phyloP scores from a whole-genome alignment of 257 asterid genomes.

The Lycium barbarum region DNA sequence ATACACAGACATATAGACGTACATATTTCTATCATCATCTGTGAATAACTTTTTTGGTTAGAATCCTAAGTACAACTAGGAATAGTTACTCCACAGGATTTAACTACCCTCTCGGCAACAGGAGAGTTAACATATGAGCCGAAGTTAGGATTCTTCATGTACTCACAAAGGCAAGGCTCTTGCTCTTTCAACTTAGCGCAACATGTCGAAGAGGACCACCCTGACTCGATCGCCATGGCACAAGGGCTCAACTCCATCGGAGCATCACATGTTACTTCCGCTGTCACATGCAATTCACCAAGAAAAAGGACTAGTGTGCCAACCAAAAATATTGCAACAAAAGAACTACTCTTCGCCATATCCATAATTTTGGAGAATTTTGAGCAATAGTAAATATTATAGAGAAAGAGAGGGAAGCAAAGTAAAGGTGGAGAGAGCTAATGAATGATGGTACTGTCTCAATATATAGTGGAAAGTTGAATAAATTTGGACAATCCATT shows the following conservation, averaged over 20 bases:
- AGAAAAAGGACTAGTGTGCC: background rate
- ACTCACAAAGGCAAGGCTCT: conserved; percentile 34
- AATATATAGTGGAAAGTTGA: too few relatives aligned
- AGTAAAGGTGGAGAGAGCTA: too few relatives aligned
- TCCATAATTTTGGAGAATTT: too few relatives aligned
- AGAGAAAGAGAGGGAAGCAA: too few relatives aligned
- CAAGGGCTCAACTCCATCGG: conserved; percentile 29
- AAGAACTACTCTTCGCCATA: conserved; percentile 6
- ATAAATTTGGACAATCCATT: too few relatives aligned
- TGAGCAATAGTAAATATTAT: too few relatives aligned
- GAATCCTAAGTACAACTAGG: conserved; percentile 26
- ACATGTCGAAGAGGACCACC: conserved; percentile 23
- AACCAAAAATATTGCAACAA: background rate
- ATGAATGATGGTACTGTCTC: too few relatives aligned
- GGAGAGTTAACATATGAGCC: too few relatives aligned
- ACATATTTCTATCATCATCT: background rate
- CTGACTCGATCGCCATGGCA: background rate
- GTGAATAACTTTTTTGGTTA: background rate
- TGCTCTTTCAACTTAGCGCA: conserved; percentile 38
- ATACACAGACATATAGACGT: too few relatives aligned
- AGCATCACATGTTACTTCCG: conserved; percentile 35
- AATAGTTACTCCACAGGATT: conserved; percentile 29
- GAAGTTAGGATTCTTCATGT: too few relatives aligned
- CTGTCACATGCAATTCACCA: background rate
- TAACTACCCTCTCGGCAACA: conserved; percentile 30